phyloP scores from a whole-genome alignment of 106 monocot genomes.

The Phalaenopsis equestris region DNA sequence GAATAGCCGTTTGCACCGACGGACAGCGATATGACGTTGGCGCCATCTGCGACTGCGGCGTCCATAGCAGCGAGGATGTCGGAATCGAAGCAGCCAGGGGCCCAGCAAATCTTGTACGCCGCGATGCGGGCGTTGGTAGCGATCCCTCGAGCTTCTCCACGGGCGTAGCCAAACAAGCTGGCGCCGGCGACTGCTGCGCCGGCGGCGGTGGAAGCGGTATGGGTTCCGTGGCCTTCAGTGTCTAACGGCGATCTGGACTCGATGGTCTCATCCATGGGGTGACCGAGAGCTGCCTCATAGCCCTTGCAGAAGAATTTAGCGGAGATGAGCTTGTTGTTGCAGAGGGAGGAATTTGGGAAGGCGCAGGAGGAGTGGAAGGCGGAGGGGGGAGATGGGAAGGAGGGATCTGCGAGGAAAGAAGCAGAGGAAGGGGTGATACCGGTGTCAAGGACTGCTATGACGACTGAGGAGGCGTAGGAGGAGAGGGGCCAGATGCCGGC shows the following conservation, averaged over 20 bases:
- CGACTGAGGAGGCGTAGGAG: slow-evolving; percentile 32
- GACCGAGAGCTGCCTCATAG: slow-evolving; percentile 35
- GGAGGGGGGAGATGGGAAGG: slow-evolving; percentile 24
- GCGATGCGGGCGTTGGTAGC: slow-evolving; percentile 71
- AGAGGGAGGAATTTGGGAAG: slow-evolving; percentile 30
- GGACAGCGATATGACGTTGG: slow-evolving; percentile 79
- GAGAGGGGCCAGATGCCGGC: slow-evolving; percentile 54
- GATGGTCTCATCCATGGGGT: slow-evolving; percentile 38
- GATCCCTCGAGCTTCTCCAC: slow-evolving; percentile 63
- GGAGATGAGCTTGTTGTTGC: slow-evolving; percentile 61
- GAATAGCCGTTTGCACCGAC: slow-evolving; percentile 52
- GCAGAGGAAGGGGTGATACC: slow-evolving; percentile 39
- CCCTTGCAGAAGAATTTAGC: slow-evolving; percentile 56
- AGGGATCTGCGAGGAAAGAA: slow-evolving; percentile 18
- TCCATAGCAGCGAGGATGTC: slow-evolving; percentile 90
- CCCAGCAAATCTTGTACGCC: slow-evolving; percentile 88
- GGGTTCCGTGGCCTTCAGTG: slow-evolving; percentile 81
- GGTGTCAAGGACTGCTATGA: slow-evolving; percentile 51
- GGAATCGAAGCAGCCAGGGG: slow-evolving; percentile 60
- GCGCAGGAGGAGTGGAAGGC: slow-evolving; percentile 18
- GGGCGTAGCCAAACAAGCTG: slow-evolving; percentile 44
- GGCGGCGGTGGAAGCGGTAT: slow-evolving; percentile 81
- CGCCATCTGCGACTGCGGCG: slow-evolving; percentile 64
- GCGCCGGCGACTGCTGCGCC: slow-evolving; percentile 43
- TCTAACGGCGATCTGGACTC: slow-evolving; percentile 71